A percentile compares a stretch with the other conserved stretches of the same genome.
These are phyloP conservation scores for Stephania cephalantha DNA, from an alignment of 164 flowering plant species.

Conservation along the genomic window DNA sequence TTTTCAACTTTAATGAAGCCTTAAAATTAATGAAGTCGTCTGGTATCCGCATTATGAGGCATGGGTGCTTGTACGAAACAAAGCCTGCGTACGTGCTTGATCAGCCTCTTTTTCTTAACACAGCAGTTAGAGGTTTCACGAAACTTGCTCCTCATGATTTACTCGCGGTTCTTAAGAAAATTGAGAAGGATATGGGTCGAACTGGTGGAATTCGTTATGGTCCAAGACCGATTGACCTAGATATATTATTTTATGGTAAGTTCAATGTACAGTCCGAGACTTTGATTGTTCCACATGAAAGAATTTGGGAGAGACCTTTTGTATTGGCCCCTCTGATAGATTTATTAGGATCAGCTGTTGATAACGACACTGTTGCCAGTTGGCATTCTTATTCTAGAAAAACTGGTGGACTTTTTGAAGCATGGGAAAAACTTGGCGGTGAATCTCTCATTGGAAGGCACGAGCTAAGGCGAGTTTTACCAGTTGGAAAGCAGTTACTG, in stretches of 20 bases:
- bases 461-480: conserved; percentile 74
- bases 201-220: conserved; percentile 84
- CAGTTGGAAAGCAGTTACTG: conserved; percentile 59
- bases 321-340: conserved; percentile 88
- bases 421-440: conserved; percentile 85
- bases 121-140: conserved; percentile 79
- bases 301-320: conserved; percentile 94
- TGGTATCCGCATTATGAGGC: conserved; percentile 62
- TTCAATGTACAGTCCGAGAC: conserved; percentile 50
- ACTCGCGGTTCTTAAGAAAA: conserved; percentile 58
- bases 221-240: conserved; percentile 91
- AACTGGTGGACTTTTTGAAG: conserved; percentile 50
- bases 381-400: conserved; percentile 70
- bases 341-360: conserved; percentile 61
- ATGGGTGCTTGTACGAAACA: conserved; percentile 85
- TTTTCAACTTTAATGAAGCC: conserved; percentile 69
- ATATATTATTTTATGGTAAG: conserved; percentile 82
- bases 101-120: conserved; percentile 86
- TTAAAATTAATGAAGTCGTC: conserved; percentile 55
- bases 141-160: conserved; percentile 76
- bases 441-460: conserved; percentile 64
- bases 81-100: conserved; percentile 88
- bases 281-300: conserved; percentile 81
- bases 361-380: conserved; percentile 48
- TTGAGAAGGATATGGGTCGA: conserved; percentile 82